Percentiles rank a stretch among this genome's conserved stretches.
phyloP scores from a whole-genome alignment of 192 early-diverging fungal species.

The Gonapodya sp. region DNA sequence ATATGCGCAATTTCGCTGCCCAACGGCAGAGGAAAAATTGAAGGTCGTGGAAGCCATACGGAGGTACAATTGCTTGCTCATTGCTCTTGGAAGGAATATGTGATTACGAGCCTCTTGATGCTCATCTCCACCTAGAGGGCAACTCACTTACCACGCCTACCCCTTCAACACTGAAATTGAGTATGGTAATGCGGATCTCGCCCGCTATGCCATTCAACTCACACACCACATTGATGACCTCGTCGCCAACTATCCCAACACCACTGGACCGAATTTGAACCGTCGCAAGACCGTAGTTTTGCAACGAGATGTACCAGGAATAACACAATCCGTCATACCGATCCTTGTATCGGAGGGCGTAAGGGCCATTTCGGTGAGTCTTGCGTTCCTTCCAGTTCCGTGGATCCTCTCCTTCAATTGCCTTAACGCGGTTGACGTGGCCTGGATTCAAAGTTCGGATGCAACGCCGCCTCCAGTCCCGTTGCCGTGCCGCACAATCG shows the following conservation, averaged over 20 bases:
- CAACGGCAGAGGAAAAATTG: not conserved
- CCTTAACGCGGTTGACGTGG: too few relatives aligned
- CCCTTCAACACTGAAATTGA: constrained; percentile 9
- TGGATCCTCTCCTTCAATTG: too few relatives aligned
- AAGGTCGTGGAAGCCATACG: not conserved
- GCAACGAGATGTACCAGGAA: constrained; percentile 6
- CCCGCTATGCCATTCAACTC: not conserved
- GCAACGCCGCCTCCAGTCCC: not conserved
- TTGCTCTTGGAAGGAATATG: too few relatives aligned
- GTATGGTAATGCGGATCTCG: not conserved
- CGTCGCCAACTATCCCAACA: not conserved
- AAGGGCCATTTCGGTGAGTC: not conserved
- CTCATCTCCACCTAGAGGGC: not conserved
- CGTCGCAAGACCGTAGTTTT: not conserved
- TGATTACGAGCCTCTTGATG: too few relatives aligned
- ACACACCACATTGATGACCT: not conserved
- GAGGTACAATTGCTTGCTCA: too few relatives aligned
- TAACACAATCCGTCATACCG: not conserved
- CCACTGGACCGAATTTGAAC: not conserved
- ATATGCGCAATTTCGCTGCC: not conserved
- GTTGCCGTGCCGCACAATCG: constrained; percentile 8
- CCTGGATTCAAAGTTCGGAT: too few relatives aligned
- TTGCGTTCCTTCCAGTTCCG: too few relatives aligned
- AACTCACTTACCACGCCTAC: constrained; percentile 10
- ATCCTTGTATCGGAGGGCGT: not conserved